Evolutionary conservation across 768 basidiomycete genomes (phyloP).

Genomic region (Boletus sensibilis): DNA sequence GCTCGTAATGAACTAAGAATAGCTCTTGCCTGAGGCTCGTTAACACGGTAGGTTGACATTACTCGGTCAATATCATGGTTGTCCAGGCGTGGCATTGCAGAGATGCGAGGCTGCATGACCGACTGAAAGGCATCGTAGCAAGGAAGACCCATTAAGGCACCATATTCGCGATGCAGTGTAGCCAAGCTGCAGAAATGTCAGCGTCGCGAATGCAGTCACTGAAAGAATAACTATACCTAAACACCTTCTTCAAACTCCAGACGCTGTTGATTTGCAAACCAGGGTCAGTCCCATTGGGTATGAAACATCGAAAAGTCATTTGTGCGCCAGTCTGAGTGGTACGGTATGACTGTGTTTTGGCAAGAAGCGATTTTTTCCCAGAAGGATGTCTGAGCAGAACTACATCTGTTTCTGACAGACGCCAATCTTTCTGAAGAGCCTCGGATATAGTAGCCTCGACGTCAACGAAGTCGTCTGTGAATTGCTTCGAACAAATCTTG

Average conservation of each 20-base stretch:
- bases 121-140: slow-evolving; percentile 76
- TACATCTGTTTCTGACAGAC: slow-evolving; percentile 77
- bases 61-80: slow-evolving; percentile 54
- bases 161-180: slow-evolving; percentile 91
- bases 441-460: slow-evolving; percentile 65
- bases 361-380: slow-evolving; percentile 58
- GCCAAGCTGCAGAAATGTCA: slow-evolving; percentile 57
- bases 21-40: slow-evolving; percentile 92
- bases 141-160: slow-evolving; percentile 76
- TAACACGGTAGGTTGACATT: slow-evolving; percentile 73
- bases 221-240: slow-evolving; percentile 53
- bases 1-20: slow-evolving; percentile 71
- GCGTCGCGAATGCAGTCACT: not conserved
- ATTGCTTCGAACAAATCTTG: slow-evolving; percentile 66
- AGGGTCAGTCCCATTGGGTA: slow-evolving; percentile 45
- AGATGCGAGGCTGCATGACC: slow-evolving; percentile 68
- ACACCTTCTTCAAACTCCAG: slow-evolving; percentile 78
- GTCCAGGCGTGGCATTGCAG: slow-evolving; percentile 45
- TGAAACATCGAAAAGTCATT: slow-evolving; percentile 57
- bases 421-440: slow-evolving; percentile 66
- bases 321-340: slow-evolving; percentile 46
- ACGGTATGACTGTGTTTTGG: slow-evolving; percentile 60
- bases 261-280: slow-evolving; percentile 61
- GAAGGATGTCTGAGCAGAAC: slow-evolving; percentile 69
- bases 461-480: slow-evolving; percentile 81